Percentiles rank a stretch among this genome's conserved stretches.
These are phyloP conservation scores for Trichophyton verrucosum DNA, from an alignment of 2,329 filamentous ascomycete species.

Conservation along the genomic window DNA sequence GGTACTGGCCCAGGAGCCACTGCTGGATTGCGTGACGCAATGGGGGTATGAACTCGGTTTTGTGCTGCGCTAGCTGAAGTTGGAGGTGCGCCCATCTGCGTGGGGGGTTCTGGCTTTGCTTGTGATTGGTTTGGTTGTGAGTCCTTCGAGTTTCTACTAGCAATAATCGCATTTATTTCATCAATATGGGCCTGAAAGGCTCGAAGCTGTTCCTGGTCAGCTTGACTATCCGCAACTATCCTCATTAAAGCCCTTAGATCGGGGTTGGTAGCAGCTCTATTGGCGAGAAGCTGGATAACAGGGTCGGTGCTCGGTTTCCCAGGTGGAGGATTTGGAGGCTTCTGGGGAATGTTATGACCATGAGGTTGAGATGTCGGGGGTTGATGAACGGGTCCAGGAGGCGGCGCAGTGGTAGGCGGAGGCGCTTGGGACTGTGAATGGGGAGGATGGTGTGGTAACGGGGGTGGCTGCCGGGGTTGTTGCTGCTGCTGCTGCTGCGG, in stretches of 20 bases:
- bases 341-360: conserved; percentile 11
- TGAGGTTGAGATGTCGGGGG: background rate
- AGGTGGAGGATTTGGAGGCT: conserved; percentile 18
- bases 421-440: no score
- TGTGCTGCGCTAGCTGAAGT: conserved; percentile 5
- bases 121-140: conserved; percentile 16
- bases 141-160: conserved; percentile 32
- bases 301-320: conserved; percentile 37
- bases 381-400: background rate
- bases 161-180: conserved; percentile 39
- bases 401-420: background rate
- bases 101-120: conserved; percentile 11
- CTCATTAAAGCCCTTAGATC: conserved; percentile 40
- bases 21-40: background rate
- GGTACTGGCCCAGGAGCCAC: conserved; percentile 10
- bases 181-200: conserved; percentile 41
- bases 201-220: conserved; percentile 37
- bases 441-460: no score
- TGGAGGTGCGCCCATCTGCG: background rate
- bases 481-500: background rate
- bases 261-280: conserved; percentile 37
- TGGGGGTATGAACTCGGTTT: conserved; percentile 8
- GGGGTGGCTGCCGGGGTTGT: no score
- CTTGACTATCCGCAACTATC: conserved; percentile 39
- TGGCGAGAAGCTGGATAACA: conserved; percentile 43